Evolutionary conservation across 257 asterid genomes (phyloP).

Genomic region (Scutellaria galericulata): DNA sequence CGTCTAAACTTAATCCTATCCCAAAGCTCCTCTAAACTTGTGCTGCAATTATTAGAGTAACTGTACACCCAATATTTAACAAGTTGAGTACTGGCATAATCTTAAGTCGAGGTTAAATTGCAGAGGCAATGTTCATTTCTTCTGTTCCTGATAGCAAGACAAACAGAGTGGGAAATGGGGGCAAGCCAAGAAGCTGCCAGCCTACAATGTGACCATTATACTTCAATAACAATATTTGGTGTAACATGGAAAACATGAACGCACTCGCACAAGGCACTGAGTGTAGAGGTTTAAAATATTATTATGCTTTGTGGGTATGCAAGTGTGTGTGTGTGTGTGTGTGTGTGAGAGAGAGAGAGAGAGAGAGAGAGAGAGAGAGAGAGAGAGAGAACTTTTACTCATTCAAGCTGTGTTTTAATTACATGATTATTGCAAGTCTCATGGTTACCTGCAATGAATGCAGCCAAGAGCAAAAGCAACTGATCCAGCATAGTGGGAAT

Average conservation of each 20-base stretch:
- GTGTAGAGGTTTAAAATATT: conserved; percentile 16
- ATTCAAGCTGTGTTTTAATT: conserved; percentile 22
- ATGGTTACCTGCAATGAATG: conserved; percentile 89
- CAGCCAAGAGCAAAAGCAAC: conserved; percentile 94
- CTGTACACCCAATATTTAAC: not conserved
- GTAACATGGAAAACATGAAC: not conserved
- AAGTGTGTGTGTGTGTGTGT: not conserved
- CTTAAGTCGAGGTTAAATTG: not conserved
- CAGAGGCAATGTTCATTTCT: conserved; percentile 5
- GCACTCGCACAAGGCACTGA: conserved; percentile 11
- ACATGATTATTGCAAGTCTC: conserved; percentile 29
- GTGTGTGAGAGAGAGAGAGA: no score
- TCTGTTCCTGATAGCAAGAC: conserved; percentile 29
- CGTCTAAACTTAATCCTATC: no score
- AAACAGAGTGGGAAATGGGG: conserved; percentile 2
- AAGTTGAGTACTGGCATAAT: conserved; percentile 30
- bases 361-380: not conserved
- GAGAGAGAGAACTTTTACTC: conserved; percentile 27
- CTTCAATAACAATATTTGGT: conserved; percentile 2
- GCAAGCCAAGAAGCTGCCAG: conserved; percentile 23
- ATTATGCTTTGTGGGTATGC: not conserved
- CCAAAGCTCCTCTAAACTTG: no score
- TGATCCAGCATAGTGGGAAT: conserved; percentile 82
- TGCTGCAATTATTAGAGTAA: conserved; percentile 25
- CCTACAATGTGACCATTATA: conserved; percentile 14